Evolutionary conservation across 768 basidiomycete species (phyloP).

Genomic region (Boletus insuetus): DNA sequence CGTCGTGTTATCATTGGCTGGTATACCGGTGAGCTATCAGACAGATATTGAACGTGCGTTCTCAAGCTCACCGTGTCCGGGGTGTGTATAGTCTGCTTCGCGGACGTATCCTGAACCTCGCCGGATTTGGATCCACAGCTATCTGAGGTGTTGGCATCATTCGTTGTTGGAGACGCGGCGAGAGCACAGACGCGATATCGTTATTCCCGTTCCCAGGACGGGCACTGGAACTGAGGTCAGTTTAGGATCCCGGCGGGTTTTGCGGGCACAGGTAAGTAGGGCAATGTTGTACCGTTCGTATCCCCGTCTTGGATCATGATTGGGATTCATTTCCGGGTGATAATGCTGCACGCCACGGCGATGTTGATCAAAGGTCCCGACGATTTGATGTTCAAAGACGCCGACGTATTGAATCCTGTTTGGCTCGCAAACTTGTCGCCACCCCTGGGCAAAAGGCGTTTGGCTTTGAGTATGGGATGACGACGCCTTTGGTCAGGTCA

Average conservation of each 20-base stretch:
- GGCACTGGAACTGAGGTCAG: conserved; percentile 31
- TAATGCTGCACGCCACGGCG: too few relatives aligned
- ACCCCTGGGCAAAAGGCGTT: background rate
- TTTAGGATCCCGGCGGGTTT: conserved; percentile 23
- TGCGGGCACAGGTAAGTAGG: conserved; percentile 36
- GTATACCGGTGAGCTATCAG: background rate
- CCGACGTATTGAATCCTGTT: conserved; percentile 3
- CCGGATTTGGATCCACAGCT: conserved; percentile 46
- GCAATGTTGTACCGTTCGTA: too few relatives aligned
- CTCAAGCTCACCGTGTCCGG: background rate
- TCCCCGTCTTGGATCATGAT: too few relatives aligned
- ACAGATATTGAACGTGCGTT: background rate
- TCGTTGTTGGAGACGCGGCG: conserved; percentile 29
- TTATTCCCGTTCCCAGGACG: conserved; percentile 26
- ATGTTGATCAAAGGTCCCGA: too few relatives aligned
- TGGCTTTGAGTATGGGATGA: too few relatives aligned
- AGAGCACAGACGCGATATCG: conserved; percentile 38
- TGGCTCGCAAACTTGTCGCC: background rate
- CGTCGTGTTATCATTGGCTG: conserved; percentile 7
- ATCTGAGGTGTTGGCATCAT: conserved; percentile 38
- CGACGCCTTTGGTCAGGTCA: too few relatives aligned
- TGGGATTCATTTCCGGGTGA: too few relatives aligned
- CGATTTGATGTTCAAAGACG: too few relatives aligned
- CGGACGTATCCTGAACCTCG: conserved; percentile 39
- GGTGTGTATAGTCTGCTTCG: background rate